Base-by-base conservation (phyloP, 176 grass and related monocot species). In the Aegilops tauschii region DNA sequence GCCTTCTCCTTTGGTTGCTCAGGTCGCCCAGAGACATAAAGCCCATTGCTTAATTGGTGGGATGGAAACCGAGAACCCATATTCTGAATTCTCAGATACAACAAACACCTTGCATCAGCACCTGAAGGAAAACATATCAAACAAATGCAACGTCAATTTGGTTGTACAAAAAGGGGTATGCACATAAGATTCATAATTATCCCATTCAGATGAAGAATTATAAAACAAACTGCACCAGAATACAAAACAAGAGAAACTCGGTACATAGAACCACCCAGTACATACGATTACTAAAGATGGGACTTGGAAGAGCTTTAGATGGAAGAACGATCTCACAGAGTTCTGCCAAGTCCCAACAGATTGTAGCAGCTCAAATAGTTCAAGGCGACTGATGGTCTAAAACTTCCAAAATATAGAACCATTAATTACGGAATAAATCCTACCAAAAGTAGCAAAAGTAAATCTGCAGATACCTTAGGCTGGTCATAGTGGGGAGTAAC, bases 51-150 rank as follows among this genome's bases (percentile, higher is more conserved):
- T 52, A 98, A 84, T 82, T 98, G 92, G 88, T 98, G 94, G 13
- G 93, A 95, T 85, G 96, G 92, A 89, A 94, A 93, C 84, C 97
- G 93, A 9, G 86, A 93, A 82, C 88, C 90, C 97, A 98, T 98
- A 62, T 66, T 89, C 54, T 70, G 20, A 91, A 72, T 52, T 78
- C 16, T 27, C 31, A 85, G 31, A 85, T 21, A 36, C 64, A 68
- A 23, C 45, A 45, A 77, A 85, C 61, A 76, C 77, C 69, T 87
- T 84, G 85, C 86, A 91, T 88, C 63, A 81, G 37, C 52, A 85
- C 82, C 89, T 81, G 31, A 63, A 62, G 71, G 14, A 75, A 58
- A 50, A 75, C 21, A 77, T 44, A 66, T 77, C 58, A 76, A 89
- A 80, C 8, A 59, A 63, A 80, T 81, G 12, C 47, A 84, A 45